Base-by-base conservation (phyloP, 2,329 filamentous ascomycete genomes). In the Ascomycota sp. region DNA sequence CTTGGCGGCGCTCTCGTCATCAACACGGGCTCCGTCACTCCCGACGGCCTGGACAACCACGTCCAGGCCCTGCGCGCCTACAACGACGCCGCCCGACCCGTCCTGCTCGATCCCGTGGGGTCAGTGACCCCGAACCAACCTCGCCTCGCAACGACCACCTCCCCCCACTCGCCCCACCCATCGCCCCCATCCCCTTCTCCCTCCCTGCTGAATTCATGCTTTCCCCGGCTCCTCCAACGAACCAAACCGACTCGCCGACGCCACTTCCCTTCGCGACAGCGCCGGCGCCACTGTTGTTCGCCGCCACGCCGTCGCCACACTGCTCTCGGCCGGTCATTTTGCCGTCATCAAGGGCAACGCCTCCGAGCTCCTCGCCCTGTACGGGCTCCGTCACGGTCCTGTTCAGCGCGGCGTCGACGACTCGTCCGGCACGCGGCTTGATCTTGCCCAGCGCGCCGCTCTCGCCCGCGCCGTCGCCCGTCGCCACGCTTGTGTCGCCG, bases 261-360 rank as follows among this genome's bases (percentile, higher is more conserved):
- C 13, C 25, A 17, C 24, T 17, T 12, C 11, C 3, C 37, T n/a
- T n/a, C n/a, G n/a, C n/a, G n/a, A n/a, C n/a, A 69, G 65, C 8
- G 83, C 78, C 6, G 85, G 82, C 6, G 86, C 86, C 0, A 94
- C 83, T 0, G 45, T 63, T 6, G 61, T 86, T 27, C 70, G 89
- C 9, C 69, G 75, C 30, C 58, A 65, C 1, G 78, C 82, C 0
- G 69, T 86, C 20, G 69, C 70, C 34, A 63, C 63, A 2, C 67
- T 95, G 23, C 61, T 94, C 44, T 57, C 66, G 0, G 63, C 60
- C 3, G 83, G 82, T 24, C 80, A 80, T 49, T 79, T 92, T 42
- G 71, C 81, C 48, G 61, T 94, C 25, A 85, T 95, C 52, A 95
- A 95, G 48, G 86, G 86, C 29, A 95, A 95, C 52, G 81, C 91